Evolutionary conservation across 1,284 basidiomycete species (phyloP).

Genomic region (Ganoderma meredithae): DNA sequence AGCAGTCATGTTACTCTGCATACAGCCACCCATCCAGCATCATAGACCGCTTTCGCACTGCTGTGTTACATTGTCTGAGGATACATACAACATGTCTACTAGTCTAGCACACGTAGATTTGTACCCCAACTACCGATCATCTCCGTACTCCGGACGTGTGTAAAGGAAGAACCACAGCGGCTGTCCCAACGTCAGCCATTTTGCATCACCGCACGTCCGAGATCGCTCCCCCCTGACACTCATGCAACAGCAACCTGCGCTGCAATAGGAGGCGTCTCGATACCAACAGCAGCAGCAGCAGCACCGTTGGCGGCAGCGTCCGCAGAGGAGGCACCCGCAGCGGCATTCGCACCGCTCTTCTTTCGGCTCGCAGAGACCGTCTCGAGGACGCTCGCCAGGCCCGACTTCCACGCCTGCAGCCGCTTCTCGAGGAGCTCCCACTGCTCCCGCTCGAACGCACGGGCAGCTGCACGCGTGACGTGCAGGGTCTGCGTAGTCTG

Average conservation of each 20-base stretch:
- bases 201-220: neutral
- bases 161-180: constrained; percentile 5
- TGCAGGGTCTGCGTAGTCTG: constrained; percentile 82
- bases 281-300: constrained; percentile 12
- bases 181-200: neutral
- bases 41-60: constrained; percentile 24
- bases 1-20: neutral
- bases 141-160: constrained; percentile 4
- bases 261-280: constrained; percentile 34
- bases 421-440: constrained; percentile 87
- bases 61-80: constrained; percentile 26
- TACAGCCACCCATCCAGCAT: constrained; percentile 7
- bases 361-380: constrained; percentile 69
- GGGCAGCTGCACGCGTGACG: constrained; percentile 80
- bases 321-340: neutral
- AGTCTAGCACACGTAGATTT: constrained; percentile 26
- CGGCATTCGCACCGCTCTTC: constrained; percentile 39
- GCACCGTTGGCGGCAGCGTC: constrained; percentile 7
- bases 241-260: constrained; percentile 37
- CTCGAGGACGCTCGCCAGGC: constrained; percentile 72
- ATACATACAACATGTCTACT: constrained; percentile 32
- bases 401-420: constrained; percentile 82
- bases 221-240: neutral
- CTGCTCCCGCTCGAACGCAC: constrained; percentile 80
- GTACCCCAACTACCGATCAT: constrained; percentile 3